phyloP scores from a whole-genome alignment of 106 monocot species.

The Alisma plantagoaquatica region DNA sequence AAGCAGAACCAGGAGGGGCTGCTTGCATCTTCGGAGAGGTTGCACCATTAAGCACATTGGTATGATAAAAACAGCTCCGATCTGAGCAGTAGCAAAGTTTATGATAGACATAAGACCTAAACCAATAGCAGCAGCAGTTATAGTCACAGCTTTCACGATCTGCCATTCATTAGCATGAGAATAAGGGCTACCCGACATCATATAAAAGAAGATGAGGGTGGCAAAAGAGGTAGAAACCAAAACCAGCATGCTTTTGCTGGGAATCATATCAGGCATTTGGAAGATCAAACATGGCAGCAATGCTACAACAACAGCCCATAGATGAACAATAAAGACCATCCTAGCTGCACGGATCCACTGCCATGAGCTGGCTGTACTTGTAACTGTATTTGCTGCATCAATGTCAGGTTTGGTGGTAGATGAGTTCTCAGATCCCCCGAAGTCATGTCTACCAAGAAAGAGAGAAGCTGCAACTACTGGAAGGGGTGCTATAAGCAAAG shows the following conservation, averaged over 20 bases:
- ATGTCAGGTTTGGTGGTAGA: background rate
- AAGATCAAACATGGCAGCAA: conserved; percentile 50
- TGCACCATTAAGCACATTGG: conserved; percentile 58
- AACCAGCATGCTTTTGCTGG: conserved; percentile 16
- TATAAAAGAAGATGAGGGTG: conserved; percentile 21
- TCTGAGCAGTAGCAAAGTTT: conserved; percentile 78
- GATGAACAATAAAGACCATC: conserved; percentile 39
- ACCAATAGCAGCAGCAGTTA: conserved; percentile 40
- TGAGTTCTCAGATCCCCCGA: background rate
- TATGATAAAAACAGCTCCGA: conserved; percentile 65
- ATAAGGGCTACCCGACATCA: conserved; percentile 21
- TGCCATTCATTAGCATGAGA: conserved; percentile 31
- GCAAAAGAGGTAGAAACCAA: conserved; percentile 48
- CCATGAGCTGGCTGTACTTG: conserved; percentile 24
- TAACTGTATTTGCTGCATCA: conserved; percentile 2
- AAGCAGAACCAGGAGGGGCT: conserved; percentile 7
- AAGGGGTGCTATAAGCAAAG: conserved; percentile 65
- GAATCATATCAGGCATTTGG: conserved; percentile 21
- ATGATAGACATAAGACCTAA: conserved; percentile 85
- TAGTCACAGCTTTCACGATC: conserved; percentile 52
- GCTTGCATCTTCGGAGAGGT: conserved; percentile 29
- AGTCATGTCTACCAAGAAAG: conserved; percentile 16
- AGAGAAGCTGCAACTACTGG: conserved; percentile 77
- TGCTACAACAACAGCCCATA: conserved; percentile 54
- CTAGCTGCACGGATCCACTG: conserved; percentile 72